phyloP scores from a whole-genome alignment of 2,329 filamentous ascomycete species.

The Nemania diffusa region DNA sequence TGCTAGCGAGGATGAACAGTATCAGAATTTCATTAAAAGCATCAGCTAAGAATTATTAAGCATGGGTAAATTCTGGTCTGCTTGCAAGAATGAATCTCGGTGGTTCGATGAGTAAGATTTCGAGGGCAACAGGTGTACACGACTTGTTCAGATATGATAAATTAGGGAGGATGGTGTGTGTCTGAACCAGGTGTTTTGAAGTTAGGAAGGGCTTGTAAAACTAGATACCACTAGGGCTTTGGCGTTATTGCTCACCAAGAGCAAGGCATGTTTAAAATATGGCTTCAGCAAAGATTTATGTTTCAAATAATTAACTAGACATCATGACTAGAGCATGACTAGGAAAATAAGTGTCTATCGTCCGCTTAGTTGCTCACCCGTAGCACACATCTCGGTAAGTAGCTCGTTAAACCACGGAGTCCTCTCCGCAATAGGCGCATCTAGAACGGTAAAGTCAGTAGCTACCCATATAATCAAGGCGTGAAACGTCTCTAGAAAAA shows the following conservation, averaged over 20 bases:
- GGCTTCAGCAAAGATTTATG: not conserved
- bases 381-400: slow-evolving; percentile 66
- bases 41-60: slow-evolving; percentile 47
- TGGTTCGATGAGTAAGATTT: not conserved
- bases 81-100: not conserved
- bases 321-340: not conserved
- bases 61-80: not conserved
- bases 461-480: not conserved
- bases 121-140: not conserved
- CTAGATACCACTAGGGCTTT: slow-evolving; percentile 28
- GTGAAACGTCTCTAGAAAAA: not conserved
- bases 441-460: slow-evolving; percentile 18
- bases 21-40: slow-evolving; percentile 57
- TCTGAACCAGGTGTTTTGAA: not conserved
- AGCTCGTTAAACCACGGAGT: slow-evolving; percentile 73
- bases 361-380: slow-evolving; percentile 60
- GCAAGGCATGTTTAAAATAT: slow-evolving; percentile 1
- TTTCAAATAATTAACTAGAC: not conserved
- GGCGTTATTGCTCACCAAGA: slow-evolving; percentile 29
- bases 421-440: slow-evolving; percentile 79
- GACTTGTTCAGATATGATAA: not conserved
- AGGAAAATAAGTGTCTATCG: slow-evolving; percentile 26
- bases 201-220: slow-evolving; percentile 14
- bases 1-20: slow-evolving; percentile 57
- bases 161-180: not conserved